phyloP scores from a whole-genome alignment of 2,329 filamentous ascomycete genomes.

The Pestalotiopsis sp. region DNA sequence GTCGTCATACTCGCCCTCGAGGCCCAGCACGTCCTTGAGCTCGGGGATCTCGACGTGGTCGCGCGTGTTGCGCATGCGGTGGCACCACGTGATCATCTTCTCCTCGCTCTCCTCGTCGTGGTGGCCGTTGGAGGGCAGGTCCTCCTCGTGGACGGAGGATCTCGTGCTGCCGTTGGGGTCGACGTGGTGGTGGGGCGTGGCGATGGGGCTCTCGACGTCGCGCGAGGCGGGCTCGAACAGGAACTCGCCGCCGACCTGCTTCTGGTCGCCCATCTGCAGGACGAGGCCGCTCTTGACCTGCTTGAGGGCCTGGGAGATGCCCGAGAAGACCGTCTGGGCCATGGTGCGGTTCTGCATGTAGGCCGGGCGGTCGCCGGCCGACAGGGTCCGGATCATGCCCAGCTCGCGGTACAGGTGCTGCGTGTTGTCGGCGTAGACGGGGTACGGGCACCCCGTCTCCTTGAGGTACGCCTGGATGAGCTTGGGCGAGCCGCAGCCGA shows the following conservation, averaged over 20 bases:
- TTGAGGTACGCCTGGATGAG: conserved; percentile 70
- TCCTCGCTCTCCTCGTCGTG: conserved; percentile 43
- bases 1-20: conserved; percentile 44
- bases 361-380: conserved; percentile 60
- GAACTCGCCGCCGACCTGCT: conserved; percentile 78
- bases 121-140: conserved; percentile 18
- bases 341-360: conserved; percentile 63
- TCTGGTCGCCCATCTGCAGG: conserved; percentile 65
- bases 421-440: conserved; percentile 78
- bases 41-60: conserved; percentile 76
- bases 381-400: conserved; percentile 69
- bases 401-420: conserved; percentile 67
- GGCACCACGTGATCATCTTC: conserved; percentile 76
- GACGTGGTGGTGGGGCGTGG: conserved; percentile 39
- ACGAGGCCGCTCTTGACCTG: conserved; percentile 60
- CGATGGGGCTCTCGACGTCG: conserved; percentile 45
- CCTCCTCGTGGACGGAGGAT: conserved; percentile 12
- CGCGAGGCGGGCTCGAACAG: conserved; percentile 63
- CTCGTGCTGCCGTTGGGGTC: conserved; percentile 14
- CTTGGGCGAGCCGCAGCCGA: conserved; percentile 72
- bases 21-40: conserved; percentile 64
- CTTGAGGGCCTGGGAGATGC: conserved; percentile 63
- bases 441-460: conserved; percentile 68
- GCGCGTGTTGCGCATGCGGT: conserved; percentile 78
- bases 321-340: conserved; percentile 50